A percentile compares a stretch with the other conserved stretches of the same genome.
Evolutionary conservation across 2,329 filamentous ascomycete species (phyloP).

Genomic region (Fusarium guadeloupense): DNA sequence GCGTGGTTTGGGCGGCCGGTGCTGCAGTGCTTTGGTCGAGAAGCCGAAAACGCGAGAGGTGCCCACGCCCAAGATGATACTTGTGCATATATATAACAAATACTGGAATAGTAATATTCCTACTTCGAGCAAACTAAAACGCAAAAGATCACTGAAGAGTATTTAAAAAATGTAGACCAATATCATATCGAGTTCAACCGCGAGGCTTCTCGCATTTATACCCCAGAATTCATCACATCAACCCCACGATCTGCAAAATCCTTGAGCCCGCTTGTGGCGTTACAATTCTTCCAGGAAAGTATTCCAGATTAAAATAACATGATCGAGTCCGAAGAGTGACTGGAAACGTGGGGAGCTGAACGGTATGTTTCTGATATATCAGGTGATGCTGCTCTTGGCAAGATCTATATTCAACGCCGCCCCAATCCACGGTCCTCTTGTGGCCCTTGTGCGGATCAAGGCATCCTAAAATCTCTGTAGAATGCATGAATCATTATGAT

Average conservation of each 20-base stretch:
- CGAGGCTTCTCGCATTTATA: slow-evolving; percentile 11
- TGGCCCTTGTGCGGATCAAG: background rate
- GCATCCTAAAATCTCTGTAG: background rate
- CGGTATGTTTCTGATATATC: slow-evolving; percentile 22
- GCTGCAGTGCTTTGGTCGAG: background rate
- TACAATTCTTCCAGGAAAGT: background rate
- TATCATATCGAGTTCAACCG: background rate
- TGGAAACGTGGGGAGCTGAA: background rate
- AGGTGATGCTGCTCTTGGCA: slow-evolving; percentile 28
- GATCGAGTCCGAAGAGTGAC: background rate
- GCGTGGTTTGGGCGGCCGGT: background rate
- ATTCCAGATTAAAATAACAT: background rate
- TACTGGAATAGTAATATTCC: background rate
- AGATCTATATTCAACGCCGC: slow-evolving; percentile 13
- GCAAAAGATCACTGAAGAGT: background rate
- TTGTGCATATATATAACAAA: background rate
- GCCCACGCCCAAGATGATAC: background rate
- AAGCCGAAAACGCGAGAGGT: background rate
- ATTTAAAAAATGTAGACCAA: background rate
- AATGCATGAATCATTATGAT: background rate
- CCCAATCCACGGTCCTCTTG: background rate
- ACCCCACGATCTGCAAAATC: slow-evolving; percentile 10
- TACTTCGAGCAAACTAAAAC: too few relatives aligned
- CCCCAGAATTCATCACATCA: background rate
- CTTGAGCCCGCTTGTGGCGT: slow-evolving; percentile 9